Percentiles rank a stretch among this genome's conserved stretches.
Evolutionary conservation across 768 basidiomycete genomes (phyloP).

Genomic region (Kondoa malvinella): DNA sequence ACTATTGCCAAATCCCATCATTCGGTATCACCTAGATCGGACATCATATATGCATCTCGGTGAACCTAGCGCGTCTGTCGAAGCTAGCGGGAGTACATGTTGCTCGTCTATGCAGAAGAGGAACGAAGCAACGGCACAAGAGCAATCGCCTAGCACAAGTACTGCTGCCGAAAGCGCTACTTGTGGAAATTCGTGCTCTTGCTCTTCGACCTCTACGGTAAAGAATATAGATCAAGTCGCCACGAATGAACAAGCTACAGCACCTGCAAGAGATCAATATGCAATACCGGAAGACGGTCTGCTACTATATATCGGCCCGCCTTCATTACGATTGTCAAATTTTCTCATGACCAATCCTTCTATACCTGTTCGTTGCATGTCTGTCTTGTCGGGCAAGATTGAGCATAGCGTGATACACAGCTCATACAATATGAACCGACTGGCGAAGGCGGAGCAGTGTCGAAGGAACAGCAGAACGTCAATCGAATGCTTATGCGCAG

Average conservation of each 20-base stretch:
- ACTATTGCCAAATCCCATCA: not conserved
- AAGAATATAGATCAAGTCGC: not conserved
- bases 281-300: constrained; percentile 31
- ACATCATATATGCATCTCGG: not conserved
- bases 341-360: constrained; percentile 56
- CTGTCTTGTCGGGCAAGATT: not conserved
- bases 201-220: not conserved
- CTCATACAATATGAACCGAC: constrained; percentile 60
- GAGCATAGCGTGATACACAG: constrained; percentile 36
- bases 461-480: constrained; percentile 54
- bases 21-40: not conserved
- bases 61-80: too few relatives aligned
- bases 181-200: not conserved
- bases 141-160: not conserved
- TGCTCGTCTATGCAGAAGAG: too few relatives aligned
- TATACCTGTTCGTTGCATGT: not conserved
- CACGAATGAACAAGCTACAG: not conserved
- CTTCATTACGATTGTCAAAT: constrained; percentile 65
- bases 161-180: not conserved
- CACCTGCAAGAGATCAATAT: constrained; percentile 12
- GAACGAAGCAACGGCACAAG: not conserved
- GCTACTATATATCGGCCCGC: constrained; percentile 54
- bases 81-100: too few relatives aligned
- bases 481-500: constrained; percentile 60
- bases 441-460: constrained; percentile 37